phyloP scores from a whole-genome alignment of 345 rosid genomes.

The Lepidium sativum region DNA sequence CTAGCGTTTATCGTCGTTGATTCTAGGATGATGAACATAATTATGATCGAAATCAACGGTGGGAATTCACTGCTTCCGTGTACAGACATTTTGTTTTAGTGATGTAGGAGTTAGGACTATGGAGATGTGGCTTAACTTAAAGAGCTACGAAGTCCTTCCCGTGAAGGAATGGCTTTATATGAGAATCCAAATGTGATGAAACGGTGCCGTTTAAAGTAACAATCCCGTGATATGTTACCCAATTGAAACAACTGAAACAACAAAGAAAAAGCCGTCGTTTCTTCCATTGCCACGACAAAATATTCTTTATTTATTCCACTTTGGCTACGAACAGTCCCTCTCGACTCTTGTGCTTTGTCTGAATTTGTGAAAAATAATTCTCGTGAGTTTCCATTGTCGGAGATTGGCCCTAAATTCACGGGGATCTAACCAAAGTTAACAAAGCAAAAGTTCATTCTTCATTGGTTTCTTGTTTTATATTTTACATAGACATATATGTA shows the following conservation, averaged over 20 bases:
- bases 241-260: neutral
- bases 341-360: slow-evolving; percentile 22
- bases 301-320: neutral
- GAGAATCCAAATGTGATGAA: neutral
- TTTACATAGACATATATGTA: no score
- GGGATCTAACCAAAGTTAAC: neutral
- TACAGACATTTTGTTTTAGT: neutral
- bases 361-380: neutral
- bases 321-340: slow-evolving; percentile 13
- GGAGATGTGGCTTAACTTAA: neutral
- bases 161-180: slow-evolving; percentile 10
- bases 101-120: neutral
- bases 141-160: neutral
- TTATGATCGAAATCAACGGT: slow-evolving; percentile 13
- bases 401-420: slow-evolving; percentile 25
- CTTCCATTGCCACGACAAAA: neutral
- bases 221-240: slow-evolving; percentile 9
- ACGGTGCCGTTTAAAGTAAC: neutral
- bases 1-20: slow-evolving; percentile 20
- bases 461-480: no score
- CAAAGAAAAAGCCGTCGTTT: neutral
- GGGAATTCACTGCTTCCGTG: neutral
- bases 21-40: neutral
- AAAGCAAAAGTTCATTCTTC: neutral
- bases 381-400: slow-evolving; percentile 29